These are phyloP conservation scores for Pleoardoris graminearum DNA, from an alignment of 2,329 filamentous ascomycete genomes.

Conservation along the genomic window DNA sequence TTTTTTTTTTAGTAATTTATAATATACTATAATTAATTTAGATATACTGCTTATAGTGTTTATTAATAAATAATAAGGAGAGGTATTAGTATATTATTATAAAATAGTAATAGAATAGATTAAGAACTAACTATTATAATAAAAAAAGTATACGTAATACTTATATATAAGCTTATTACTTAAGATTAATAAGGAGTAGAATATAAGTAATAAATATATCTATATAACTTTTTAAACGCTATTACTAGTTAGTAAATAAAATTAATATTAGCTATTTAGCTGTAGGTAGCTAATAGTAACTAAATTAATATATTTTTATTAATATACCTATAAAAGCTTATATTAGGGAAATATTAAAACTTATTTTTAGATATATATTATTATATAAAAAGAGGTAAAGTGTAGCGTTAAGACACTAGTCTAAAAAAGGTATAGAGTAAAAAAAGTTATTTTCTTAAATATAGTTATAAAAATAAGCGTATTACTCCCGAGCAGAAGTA, in stretches of 20 bases:
- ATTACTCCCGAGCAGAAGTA: too few relatives aligned
- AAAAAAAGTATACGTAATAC: not conserved
- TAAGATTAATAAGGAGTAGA: not conserved
- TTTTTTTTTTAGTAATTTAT: too few relatives aligned
- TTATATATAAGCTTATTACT: not conserved
- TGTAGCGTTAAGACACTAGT: too few relatives aligned
- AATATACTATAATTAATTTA: not conserved
- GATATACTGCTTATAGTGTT: conserved; percentile 3
- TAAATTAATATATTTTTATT: not conserved
- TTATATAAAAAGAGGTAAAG: too few relatives aligned
- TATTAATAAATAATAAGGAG: not conserved
- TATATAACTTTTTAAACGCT: too few relatives aligned
- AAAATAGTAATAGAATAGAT: too few relatives aligned
- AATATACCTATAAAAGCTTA: not conserved
- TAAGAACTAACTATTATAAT: not conserved
- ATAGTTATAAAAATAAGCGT: too few relatives aligned
- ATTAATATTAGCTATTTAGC: not conserved
- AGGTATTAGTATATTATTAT: too few relatives aligned
- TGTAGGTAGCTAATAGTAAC: conserved; percentile 1
- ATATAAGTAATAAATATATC: not conserved
- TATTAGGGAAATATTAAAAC: not conserved
- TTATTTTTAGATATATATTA: too few relatives aligned
- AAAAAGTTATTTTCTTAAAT: too few relatives aligned
- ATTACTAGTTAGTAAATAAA: too few relatives aligned
- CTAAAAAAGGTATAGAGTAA: too few relatives aligned